Evolutionary conservation across 495 filamentous ascomycete species (phyloP).

Genomic region (Aspergillus hancockii): DNA sequence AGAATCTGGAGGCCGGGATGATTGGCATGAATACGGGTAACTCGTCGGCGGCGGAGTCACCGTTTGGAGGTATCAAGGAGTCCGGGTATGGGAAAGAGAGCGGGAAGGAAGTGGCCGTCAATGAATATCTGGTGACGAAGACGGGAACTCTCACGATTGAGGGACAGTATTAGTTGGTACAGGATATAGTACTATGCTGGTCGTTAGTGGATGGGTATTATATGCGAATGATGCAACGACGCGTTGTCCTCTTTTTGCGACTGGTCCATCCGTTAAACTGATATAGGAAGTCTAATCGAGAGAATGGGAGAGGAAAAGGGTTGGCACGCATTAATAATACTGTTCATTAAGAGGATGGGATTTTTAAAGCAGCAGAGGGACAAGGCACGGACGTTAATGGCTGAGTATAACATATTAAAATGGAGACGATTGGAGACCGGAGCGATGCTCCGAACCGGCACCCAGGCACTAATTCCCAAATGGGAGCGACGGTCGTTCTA

Average conservation of each 20-base stretch:
- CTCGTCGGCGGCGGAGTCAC: conserved; percentile 66
- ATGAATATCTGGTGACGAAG: conserved; percentile 72
- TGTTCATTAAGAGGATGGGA: not conserved
- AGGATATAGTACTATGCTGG: not conserved
- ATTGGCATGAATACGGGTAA: conserved; percentile 73
- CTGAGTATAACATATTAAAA: not conserved
- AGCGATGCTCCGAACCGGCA: not conserved
- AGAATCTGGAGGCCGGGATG: conserved; percentile 77
- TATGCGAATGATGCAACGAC: not conserved
- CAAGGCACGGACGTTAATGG: not conserved
- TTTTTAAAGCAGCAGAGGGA: not conserved
- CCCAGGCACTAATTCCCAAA: not conserved
- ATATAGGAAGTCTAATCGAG: not conserved
- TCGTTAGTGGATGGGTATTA: not conserved
- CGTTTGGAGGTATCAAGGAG: conserved; percentile 78
- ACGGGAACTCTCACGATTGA: conserved; percentile 67
- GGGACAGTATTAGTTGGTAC: conserved; percentile 46
- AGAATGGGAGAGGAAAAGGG: not conserved
- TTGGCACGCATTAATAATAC: not conserved
- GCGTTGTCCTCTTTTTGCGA: not conserved
- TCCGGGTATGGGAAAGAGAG: conserved; percentile 76
- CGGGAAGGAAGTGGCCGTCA: conserved; percentile 69
- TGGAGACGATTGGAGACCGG: too few species aligned
- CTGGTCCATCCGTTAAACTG: not conserved
- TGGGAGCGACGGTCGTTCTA: not conserved